Conservation (phyloP, 1,284 basidiomycete genomes). For the Singerocomus inundabilis region DNA sequence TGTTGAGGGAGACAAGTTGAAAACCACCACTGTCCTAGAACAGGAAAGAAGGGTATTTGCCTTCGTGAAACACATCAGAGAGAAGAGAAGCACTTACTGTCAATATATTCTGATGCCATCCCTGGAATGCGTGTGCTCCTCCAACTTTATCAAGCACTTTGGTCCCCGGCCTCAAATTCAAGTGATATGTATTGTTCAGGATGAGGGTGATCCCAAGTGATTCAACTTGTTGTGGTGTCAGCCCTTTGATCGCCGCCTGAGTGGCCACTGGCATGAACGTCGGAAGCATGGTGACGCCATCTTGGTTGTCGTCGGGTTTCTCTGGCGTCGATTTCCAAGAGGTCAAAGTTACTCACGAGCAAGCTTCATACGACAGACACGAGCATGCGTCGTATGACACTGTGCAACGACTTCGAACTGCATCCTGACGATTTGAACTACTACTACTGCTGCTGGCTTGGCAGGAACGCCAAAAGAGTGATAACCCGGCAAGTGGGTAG, state of each 20-base stretch:
- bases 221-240: conserved; percentile 82
- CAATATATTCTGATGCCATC: conserved; percentile 78
- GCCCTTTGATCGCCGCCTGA: conserved; percentile 82
- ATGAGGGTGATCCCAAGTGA: conserved; percentile 75
- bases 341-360: conserved; percentile 46
- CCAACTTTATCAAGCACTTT: conserved; percentile 68
- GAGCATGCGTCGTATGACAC: conserved; percentile 74
- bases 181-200: conserved; percentile 84
- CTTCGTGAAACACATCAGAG: conserved; percentile 1
- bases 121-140: conserved; percentile 82
- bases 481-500: neutral
- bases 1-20: conserved; percentile 80
- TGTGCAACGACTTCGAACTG: conserved; percentile 76
- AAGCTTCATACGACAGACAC: conserved; percentile 74
- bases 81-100: conserved; percentile 50
- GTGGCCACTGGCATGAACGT: conserved; percentile 92
- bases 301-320: conserved; percentile 35
- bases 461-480: neutral
- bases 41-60: neutral
- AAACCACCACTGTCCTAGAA: conserved; percentile 81
- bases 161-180: conserved; percentile 77
- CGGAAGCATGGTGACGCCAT: conserved; percentile 76
- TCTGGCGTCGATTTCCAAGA: neutral
- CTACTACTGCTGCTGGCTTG: too few relatives aligned
- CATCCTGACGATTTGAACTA: conserved; percentile 40